Evolutionary conservation across 345 rosid genomes (phyloP), one percentile per base, ranked within the genome.

Genomic region (Linum tenue): DNA sequence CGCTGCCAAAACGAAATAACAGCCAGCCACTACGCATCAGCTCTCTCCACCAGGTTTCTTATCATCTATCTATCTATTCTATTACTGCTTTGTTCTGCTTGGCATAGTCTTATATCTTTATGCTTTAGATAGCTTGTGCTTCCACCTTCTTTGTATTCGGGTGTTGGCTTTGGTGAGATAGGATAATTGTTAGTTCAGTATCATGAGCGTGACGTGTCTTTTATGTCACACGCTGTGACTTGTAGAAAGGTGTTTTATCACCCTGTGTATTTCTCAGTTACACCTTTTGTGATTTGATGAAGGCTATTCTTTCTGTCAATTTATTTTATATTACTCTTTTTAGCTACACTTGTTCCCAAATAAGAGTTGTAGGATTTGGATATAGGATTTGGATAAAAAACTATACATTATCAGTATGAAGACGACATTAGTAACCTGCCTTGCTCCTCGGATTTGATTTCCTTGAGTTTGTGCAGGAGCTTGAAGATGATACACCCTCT

Each of bases 11-110:
- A 76, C 77, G 98, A 66, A 90, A 80, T 69, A 80, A 76, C 81
- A 85, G 82, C 71, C 96, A 90, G 82, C 80, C 84, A 31, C 87
- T 90, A 57, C 94, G 97, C 70, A 84, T 86, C 73, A 90, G 96
- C 80, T 92, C 98, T 56, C 91, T 92, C 69, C 98, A 92, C 82
- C 97, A 92, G 98, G 98, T 91, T 69, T 66, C 58, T 59, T 63
- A 50, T 60, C 36, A 44, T 61, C 37, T 7, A 39, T 37, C 37
- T 48, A 67, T 67, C 9, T 48, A 11, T 37, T 56, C 14, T 64
- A 48, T 56, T 9, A 2, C 41, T 67, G 3, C 39, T 50, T 64
- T 64, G 12, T 35, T 42, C 22, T 15, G 7, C 9, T 12, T 17
- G 41, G 11, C 48, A 56, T 57, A 66, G 5, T 53, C 56, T 48